Evolutionary conservation across 441 rosid genomes (phyloP).

Genomic region (Corymbia citriodora): DNA sequence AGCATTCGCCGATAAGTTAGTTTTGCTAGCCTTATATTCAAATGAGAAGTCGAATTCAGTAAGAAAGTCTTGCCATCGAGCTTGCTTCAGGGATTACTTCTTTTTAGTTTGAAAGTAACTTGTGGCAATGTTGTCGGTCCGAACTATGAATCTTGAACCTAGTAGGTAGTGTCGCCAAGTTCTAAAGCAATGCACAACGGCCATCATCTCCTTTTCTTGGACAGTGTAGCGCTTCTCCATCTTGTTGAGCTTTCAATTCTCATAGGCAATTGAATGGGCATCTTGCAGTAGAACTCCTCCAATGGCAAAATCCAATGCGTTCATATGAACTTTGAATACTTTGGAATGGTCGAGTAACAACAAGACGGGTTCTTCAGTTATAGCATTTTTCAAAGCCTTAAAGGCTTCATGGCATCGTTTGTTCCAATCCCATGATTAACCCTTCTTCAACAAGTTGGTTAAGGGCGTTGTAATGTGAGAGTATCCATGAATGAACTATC

Average conservation of each 20-base stretch:
- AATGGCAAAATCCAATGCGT: neutral
- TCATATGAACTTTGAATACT: neutral
- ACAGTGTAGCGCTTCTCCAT: neutral
- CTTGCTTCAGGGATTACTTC: neutral
- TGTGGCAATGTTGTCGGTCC: neutral
- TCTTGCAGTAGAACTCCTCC: neutral
- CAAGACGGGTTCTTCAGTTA: neutral
- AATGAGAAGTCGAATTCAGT: neutral
- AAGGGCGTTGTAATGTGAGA: neutral
- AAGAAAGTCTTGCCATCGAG: neutral
- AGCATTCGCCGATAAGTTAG: neutral
- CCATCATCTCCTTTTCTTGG: neutral
- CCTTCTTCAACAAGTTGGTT: neutral
- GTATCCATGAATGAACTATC: neutral
- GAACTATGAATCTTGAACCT: neutral
- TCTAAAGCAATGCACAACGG: neutral
- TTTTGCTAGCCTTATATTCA: neutral
- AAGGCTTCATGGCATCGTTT: neutral
- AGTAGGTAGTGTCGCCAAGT: neutral
- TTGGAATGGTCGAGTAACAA: neutral
- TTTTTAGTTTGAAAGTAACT: neutral
- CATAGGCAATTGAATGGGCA: rapidly evolving
- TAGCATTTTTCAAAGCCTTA: neutral
- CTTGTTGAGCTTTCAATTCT: neutral
- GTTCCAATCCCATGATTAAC: neutral